Base-by-base conservation (phyloP, 805 yeast genomes). In the Saccharomycopsis fodiens region DNA sequence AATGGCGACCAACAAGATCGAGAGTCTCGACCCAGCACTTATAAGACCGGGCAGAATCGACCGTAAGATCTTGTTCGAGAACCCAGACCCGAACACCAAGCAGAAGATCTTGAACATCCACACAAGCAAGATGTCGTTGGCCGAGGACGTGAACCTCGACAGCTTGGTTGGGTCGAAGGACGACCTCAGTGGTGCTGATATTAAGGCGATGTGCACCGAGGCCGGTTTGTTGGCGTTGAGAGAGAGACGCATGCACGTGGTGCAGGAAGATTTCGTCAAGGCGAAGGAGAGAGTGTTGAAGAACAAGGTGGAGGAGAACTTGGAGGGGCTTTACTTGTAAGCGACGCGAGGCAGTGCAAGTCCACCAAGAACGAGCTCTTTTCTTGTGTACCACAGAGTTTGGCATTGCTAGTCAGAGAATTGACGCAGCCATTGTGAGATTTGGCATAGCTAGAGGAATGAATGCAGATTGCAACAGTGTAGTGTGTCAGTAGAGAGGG, bases 121-220 rank as follows among this genome's bases (percentile, higher is more conserved):
- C 63, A 88, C 97, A 10, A 76, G 96, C 53, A 83, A 93, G 41
- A 93, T 93, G 98, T 93, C 87, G 65, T 71, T 93, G 59, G 87
- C 96, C 6, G 77, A 94, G 54, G 98, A 96, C 42, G 91, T 93
- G 52, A 85, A 89, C 64, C 71, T 93, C 56, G 81, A 86, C 60
- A 85, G 85, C 61, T 79, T 93, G 52, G 97, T 96, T 6, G 96
- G 91, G 57, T 87, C 87, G 56, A 93, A 89, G 94, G 89, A 85
- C 57, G 97, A 96, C 40, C 83, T 95, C 60, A 87, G 97, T 2
- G 98, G 98, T 61, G 98, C 98, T 13, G 98, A 88, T 64, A 94
- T 88, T 53, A 88, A 88, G 66, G 96, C 96, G 63, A 95, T 88
- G 46, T 88, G 97, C 66, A 88, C 96, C 3, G 97, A 88, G 64